Evolutionary conservation across 768 basidiomycete genomes (phyloP).

Genomic region (Macrolepiota fuliginosa): DNA sequence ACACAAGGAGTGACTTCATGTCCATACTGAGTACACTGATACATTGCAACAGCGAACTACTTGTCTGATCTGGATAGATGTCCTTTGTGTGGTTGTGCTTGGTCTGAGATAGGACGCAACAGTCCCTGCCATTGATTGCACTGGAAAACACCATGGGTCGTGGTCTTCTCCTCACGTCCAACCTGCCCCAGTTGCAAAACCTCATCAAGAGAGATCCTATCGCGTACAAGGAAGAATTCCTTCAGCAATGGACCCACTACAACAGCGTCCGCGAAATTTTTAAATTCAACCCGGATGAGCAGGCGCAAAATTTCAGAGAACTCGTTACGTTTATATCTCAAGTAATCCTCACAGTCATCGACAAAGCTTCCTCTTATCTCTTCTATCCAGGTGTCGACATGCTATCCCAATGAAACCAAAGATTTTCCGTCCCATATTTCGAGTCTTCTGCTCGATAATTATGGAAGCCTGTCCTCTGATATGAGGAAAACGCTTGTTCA

Average conservation of each 20-base stretch:
- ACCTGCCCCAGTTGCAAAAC: constrained; percentile 94
- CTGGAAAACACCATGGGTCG: constrained; percentile 38
- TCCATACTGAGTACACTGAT: too few species aligned
- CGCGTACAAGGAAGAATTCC: constrained; percentile 91
- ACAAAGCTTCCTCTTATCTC: background rate
- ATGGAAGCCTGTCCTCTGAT: constrained; percentile 73
- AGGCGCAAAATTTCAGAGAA: constrained; percentile 82
- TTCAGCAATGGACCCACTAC: constrained; percentile 97
- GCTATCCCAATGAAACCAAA: constrained; percentile 89
- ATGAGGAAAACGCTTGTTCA: constrained; percentile 84
- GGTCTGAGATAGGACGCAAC: background rate
- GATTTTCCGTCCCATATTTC: constrained; percentile 83
- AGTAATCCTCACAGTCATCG: constrained; percentile 31
- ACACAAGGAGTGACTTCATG: too few species aligned
- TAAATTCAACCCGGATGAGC: constrained; percentile 77
- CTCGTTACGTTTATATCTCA: constrained; percentile 91
- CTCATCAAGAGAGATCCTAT: constrained; percentile 92
- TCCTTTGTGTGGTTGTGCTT: constrained; percentile 9
- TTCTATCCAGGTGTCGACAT: constrained; percentile 68
- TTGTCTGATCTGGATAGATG: background rate
- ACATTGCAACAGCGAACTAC: background rate
- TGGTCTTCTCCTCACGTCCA: constrained; percentile 79
- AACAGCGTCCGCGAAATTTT: constrained; percentile 85
- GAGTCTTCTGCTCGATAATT: constrained; percentile 73
- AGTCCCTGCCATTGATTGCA: background rate